phyloP scores from a whole-genome alignment of 352 stramenopile genomes.

The Globisporangium spiculum region DNA sequence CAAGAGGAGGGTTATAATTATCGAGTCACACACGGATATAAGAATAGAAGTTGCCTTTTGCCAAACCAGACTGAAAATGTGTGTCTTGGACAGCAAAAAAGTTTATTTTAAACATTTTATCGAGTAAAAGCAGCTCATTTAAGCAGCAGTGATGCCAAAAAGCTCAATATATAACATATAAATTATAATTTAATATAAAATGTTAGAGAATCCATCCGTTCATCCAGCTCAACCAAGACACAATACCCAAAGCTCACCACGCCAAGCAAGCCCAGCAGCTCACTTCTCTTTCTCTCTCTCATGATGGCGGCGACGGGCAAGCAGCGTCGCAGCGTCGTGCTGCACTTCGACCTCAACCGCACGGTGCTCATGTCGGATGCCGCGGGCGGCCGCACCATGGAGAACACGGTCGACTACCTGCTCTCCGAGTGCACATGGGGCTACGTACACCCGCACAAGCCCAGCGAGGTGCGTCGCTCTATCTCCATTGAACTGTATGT shows the following conservation, averaged over 20 bases:
- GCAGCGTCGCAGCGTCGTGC: slow-evolving; percentile 47
- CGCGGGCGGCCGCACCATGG: slow-evolving; percentile 82
- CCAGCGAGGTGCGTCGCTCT: slow-evolving; percentile 20
- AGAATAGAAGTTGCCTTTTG: background rate
- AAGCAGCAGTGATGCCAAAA: too few relatives aligned
- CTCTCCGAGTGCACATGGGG: slow-evolving; percentile 82
- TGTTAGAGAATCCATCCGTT: too few relatives aligned
- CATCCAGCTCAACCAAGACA: too few relatives aligned
- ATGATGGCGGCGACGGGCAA: slow-evolving; percentile 3
- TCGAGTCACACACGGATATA: background rate
- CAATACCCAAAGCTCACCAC: background rate
- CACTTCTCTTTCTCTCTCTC: background rate
- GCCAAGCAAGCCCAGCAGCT: background rate
- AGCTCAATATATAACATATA: too few relatives aligned
- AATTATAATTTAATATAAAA: too few relatives aligned
- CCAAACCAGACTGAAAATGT: background rate
- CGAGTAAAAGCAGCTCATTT: too few relatives aligned
- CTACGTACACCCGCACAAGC: slow-evolving; percentile 33
- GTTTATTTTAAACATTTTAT: too few relatives aligned
- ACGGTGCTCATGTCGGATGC: slow-evolving; percentile 89
- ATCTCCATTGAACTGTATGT: background rate
- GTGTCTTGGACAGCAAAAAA: too few relatives aligned
- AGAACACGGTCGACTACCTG: slow-evolving; percentile 87
- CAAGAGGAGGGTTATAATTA: too few relatives aligned
- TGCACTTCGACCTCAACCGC: slow-evolving; percentile 89